These are phyloP conservation scores for Scutellaria baicalensis DNA, from an alignment of 257 asterid genomes.

Conservation along the genomic window DNA sequence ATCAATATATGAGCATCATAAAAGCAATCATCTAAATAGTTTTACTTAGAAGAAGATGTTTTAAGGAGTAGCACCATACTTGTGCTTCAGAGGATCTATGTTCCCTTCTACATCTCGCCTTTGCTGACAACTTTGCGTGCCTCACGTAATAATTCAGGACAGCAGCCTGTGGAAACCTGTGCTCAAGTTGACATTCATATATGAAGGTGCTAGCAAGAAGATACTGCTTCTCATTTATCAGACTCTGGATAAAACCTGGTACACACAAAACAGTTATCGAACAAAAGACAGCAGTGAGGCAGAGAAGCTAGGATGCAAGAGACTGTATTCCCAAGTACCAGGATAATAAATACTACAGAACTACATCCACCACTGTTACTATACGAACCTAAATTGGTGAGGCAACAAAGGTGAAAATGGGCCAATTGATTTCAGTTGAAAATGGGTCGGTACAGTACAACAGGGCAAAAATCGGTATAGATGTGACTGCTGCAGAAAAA, in stretches of 20 bases:
- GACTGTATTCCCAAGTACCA: neutral
- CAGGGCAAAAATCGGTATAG: neutral
- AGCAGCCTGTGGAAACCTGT: conserved; percentile 10
- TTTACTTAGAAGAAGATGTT: neutral
- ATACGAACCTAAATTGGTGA: neutral
- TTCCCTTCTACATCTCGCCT: neutral
- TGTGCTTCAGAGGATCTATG: neutral
- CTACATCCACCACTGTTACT: neutral
- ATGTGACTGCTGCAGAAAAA: neutral
- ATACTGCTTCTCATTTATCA: conserved; percentile 24
- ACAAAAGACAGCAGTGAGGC: neutral
- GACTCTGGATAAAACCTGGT: conserved; percentile 17
- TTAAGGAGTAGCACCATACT: conserved; percentile 1
- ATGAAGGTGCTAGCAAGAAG: conserved; percentile 32
- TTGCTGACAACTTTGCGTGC: neutral
- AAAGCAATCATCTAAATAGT: neutral
- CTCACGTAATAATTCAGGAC: conserved; percentile 16
- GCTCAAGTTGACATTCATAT: conserved; percentile 12
- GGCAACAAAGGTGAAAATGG: neutral
- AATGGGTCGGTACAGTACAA: neutral
- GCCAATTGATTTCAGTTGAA: neutral
- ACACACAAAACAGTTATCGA: neutral
- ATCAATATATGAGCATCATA: neutral
- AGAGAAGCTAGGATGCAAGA: neutral
- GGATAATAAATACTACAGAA: neutral